Base-by-base conservation (phyloP, 768 basidiomycete species). In the Collybiopsis luxurians region DNA sequence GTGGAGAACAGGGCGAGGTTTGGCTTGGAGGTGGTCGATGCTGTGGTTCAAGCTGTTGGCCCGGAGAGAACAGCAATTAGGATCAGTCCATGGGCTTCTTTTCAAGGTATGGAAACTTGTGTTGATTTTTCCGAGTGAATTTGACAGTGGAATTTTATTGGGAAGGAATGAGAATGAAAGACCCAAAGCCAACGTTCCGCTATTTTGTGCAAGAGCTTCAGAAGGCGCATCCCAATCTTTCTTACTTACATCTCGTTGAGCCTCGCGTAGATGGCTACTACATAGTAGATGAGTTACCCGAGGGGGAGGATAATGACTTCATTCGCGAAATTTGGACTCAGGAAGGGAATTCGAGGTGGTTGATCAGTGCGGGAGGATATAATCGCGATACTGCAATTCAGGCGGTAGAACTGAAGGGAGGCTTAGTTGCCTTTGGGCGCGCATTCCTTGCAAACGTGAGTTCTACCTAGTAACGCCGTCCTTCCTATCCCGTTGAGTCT, bases 1-100 rank as follows among this genome's bases (percentile, higher is more conserved):
- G 62, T 79, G 43, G 73, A 78, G 64, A 79, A 79, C 55, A 73
- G 90, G 4, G 71, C 76, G 1, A 73, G 81, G 27, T 89, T 91
- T 65, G 63, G 68, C 0, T 69, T 86, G 6, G 82, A 86, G 57
- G 71, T 87, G 38, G 65, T 83, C 9, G 74, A 80, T 38, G 82
- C 80, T 1, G 69, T 88, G 1, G 71, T 69, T 3, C 65, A 74
- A 0, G 78, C 79, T 0, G 69, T 89, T 38, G 88, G 89, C 0
- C 66, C 73, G 26, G 76, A 81, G 24, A 75, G 75, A 17, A 75
- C 80, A 1, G 83, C 71, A 0, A 71, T 90, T 40, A 75, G 87
- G 9, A 38, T 89, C 31, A 81, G 82, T 57, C 86, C 84, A 2
- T 87, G 81, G 82, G 71, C 69, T 39, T 43, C 45, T 1, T 73